Percentiles rank a stretch among this genome's conserved stretches.
phyloP scores from a whole-genome alignment of 208 protist genomes.

The Trypanosoma platydactyli region DNA sequence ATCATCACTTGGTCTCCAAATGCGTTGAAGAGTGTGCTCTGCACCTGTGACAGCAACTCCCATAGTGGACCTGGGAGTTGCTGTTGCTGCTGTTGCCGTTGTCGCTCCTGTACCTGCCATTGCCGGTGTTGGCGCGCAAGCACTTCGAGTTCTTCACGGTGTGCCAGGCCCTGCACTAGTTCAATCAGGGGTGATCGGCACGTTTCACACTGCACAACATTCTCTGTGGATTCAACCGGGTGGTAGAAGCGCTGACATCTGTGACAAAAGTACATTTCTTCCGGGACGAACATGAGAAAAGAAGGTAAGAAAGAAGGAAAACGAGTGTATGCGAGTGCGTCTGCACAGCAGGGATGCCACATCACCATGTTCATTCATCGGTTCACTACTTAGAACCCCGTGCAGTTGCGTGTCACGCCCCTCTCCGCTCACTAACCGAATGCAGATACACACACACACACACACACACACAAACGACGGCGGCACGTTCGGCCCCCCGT shows the following conservation, averaged over 20 bases:
- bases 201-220: not conserved
- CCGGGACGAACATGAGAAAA: not conserved
- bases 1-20: not conserved
- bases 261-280: constrained; percentile 29
- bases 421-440: no score
- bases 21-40: constrained; percentile 5
- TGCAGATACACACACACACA: constrained; percentile 2
- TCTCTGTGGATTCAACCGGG: not conserved
- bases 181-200: constrained; percentile 28
- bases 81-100: not conserved
- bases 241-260: constrained; percentile 14
- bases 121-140: not conserved
- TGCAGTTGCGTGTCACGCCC: not conserved
- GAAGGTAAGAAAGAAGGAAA: no score
- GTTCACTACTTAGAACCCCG: no score
- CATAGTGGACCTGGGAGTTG: constrained; percentile 3
- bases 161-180: constrained; percentile 4
- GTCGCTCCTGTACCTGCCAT: not conserved
- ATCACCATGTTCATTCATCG: no score
- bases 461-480: not conserved
- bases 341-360: no score
- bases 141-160: constrained; percentile 14
- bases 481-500: not conserved
- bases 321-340: no score
- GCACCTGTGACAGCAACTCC: constrained; percentile 10